These are phyloP conservation scores for Suillus variegatus DNA, from an alignment of 768 basidiomycete genomes.

Conservation along the genomic window DNA sequence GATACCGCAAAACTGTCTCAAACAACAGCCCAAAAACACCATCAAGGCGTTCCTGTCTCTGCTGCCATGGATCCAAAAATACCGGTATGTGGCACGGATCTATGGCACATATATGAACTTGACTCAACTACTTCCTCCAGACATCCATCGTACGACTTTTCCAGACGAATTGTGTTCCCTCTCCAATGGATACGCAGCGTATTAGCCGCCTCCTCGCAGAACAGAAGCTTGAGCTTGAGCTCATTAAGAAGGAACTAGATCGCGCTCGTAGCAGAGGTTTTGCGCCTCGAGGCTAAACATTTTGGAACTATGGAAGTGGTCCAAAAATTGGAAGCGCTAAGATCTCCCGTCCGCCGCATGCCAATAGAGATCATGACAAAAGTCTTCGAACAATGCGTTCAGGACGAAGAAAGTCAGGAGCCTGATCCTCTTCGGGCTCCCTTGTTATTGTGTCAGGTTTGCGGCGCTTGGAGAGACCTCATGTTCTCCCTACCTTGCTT, in stretches of 20 bases:
- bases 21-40: neutral
- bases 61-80: conserved; percentile 19
- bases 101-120: neutral
- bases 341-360: conserved; percentile 32
- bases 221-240: conserved; percentile 16
- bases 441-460: conserved; percentile 30
- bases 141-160: conserved; percentile 30
- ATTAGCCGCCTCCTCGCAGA: conserved; percentile 19
- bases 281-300: conserved; percentile 19
- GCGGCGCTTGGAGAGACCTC: conserved; percentile 32
- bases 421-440: conserved; percentile 20
- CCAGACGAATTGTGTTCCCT: conserved; percentile 28
- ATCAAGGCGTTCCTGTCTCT: neutral
- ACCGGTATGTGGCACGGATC: conserved; percentile 20
- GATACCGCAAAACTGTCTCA: neutral
- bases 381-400: conserved; percentile 26
- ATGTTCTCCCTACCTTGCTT: conserved; percentile 28
- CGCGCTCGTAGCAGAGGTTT: conserved; percentile 23
- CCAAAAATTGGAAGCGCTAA: conserved; percentile 27
- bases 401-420: conserved; percentile 12
- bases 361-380: conserved; percentile 31
- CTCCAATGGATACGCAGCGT: conserved; percentile 21
- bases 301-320: conserved; percentile 15
- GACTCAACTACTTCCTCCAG: conserved; percentile 11
- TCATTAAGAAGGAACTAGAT: conserved; percentile 21